Base-by-base conservation (phyloP, 208 protist genomes). In the Borovskyia barvae region DNA sequence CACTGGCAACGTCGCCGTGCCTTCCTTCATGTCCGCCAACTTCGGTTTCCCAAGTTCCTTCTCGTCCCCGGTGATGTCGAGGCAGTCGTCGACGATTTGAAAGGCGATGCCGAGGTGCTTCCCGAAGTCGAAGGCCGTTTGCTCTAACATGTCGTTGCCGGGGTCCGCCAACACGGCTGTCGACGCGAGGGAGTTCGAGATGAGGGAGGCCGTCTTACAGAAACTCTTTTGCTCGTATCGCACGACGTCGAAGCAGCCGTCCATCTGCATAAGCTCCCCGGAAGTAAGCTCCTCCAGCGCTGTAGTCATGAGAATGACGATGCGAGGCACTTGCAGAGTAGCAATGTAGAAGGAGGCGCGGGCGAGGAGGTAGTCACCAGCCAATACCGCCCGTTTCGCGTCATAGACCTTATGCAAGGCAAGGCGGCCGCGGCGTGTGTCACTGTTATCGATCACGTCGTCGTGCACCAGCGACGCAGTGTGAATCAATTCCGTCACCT, bases 401-500 rank as follows among this genome's bases (percentile, higher is more conserved):
- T 92, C 92, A 63, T 93, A 87, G 25, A 88, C 75, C 24, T 72
- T 62, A 64, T 97, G 87, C n/a, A 96, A 70, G 1, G 92, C 77
- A 0, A 77, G 70, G 8, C 85, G 59, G 14, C 93, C 91, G n/a
- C 97, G 81, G 54, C 97, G 90, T 8, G 85, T 97, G 35, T 92
- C 82, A 24, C 90, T 87, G 22, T 93, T 82, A 60, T 98, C 97
- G 50, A 98, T 91, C 12, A 98, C 94, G 70, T 98, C 97, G 66
- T 98, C 97, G 57, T 98, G 97, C n/a, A 98, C 82, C 11, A 98
- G 85, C 20, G 85, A 95, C 19, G 97, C 97, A 2, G 92, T 95
- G 80, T 98, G 97, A 33, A 98, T 97, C 54, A 98, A 90, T 72
- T 98, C 95, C 15, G 92, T 97, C 47, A 97, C 90, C 63, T 97